Percentiles rank a stretch among this genome's conserved stretches.
These are phyloP conservation scores for Beverwykella pulmonaria DNA, from an alignment of 495 filamentous ascomycete genomes.

Conservation along the genomic window DNA sequence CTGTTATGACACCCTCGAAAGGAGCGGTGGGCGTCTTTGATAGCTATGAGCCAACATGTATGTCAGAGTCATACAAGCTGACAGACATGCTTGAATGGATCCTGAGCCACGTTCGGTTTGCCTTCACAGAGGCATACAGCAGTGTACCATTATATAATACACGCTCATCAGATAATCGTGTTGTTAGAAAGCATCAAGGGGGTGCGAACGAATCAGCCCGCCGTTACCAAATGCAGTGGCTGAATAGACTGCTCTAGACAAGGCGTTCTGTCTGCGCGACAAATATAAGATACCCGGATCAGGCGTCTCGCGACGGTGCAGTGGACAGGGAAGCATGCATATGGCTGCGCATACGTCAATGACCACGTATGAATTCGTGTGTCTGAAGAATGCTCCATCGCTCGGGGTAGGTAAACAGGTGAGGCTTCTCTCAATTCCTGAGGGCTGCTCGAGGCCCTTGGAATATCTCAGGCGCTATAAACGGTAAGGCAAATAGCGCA, in stretches of 20 bases:
- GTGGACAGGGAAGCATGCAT: not conserved
- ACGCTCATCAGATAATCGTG: too few relatives aligned
- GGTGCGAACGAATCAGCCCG: too few relatives aligned
- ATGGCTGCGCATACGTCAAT: not conserved
- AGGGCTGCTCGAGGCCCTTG: too few relatives aligned
- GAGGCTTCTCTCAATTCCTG: not conserved
- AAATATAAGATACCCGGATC: not conserved
- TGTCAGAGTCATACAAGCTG: too few relatives aligned
- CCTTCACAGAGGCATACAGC: too few relatives aligned
- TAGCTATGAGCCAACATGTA: conserved; percentile 15
- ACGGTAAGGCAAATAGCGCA: not conserved
- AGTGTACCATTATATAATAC: too few relatives aligned
- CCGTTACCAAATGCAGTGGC: not conserved
- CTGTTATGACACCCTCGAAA: not conserved
- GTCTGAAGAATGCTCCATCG: not conserved
- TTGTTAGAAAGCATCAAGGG: too few relatives aligned
- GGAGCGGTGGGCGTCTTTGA: conserved; percentile 5
- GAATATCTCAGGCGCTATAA: not conserved
- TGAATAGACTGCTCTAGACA: not conserved
- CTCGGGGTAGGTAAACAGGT: not conserved
- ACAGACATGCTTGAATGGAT: too few relatives aligned
- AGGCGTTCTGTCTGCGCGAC: not conserved
- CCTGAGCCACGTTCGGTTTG: too few relatives aligned
- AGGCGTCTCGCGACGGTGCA: not conserved
- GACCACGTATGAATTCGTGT: not conserved